Evolutionary conservation across 73 alveolate species (phyloP), one percentile per base, ranked within the genome.

Genomic region (Tetrahymena elliotti): DNA sequence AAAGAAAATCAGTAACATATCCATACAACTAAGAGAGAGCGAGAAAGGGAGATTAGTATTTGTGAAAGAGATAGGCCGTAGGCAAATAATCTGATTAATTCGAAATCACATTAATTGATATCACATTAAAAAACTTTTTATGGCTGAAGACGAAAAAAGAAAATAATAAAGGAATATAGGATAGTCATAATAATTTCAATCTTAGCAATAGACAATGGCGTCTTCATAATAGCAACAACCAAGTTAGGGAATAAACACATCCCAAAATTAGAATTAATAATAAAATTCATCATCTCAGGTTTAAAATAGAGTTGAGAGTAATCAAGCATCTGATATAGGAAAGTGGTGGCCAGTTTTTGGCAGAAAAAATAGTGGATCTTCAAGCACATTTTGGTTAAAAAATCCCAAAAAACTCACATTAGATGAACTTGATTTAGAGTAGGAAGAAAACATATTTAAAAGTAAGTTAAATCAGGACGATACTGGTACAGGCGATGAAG

Each of bases 301-400:
- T 31, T 68, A 22, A 68, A 68, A 68, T 68, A 68, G 88, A 68
- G 88, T 68, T 31, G 88, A 68, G 22, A 31, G 33, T 68, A 16
- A 35, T 1, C 36, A 68, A 24, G 88, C 88, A 68, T 68, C 88
- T 68, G 88, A 68, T 68, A 68, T 68, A 24, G 88, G 88, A 68
- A 68, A 68, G 88, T 68, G 88, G 88, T 68, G 88, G 88, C 88
- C 88, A 24, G 88, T 68, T 68, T 68, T 68, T 68, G 88, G 88
- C 36, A 68, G 88, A 68, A 68, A 68, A 68, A 68, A 68, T 68
- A 68, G 88, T 68, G 88, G 88, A 24, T 68, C 88, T 8, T 68
- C 88, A 68, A 68, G 88, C 88, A 68, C 88, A 24, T 68, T 68
- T 68, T 68, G 88, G 88, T 31, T 68, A 68, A 68, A 68, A 68